Base-by-base conservation (phyloP, 768 basidiomycete genomes). In the Auriscalpium orientale region DNA sequence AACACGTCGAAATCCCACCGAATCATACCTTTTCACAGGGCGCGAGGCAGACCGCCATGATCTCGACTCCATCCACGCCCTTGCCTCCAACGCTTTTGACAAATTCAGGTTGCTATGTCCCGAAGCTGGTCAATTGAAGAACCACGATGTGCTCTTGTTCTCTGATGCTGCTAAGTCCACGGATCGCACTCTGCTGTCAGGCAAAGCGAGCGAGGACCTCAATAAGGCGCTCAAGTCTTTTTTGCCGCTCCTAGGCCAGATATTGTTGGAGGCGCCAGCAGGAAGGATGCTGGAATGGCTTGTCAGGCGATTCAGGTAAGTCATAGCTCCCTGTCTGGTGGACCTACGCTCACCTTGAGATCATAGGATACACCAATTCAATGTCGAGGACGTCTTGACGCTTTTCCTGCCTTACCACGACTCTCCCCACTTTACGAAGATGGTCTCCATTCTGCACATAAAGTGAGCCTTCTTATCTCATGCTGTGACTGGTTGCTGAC, bases 401-500 rank as follows among this genome's bases (percentile, higher is more conserved):
- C 74, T 93, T 21, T 98, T 98, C 71, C 72, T 98, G 34, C 97
- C 97, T 0, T 98, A 95, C 67, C 93, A 98, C 65, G 91, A 95
- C 62, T 89, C 95, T 5, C 85, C 90, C 0, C 93, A 98, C 67
- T 98, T 98, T 69, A 80, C 87, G 9, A 95, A 97, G 63, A 91
- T 98, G 79, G 76, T 97, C 22, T 83, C 89, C 2, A 92, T 99
- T 63, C 72, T 98, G 53, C 81, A 86, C 63, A 79, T 92, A 55
- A 76, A 79, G 89, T 90, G 61, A 22, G 82, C 72, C 20, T 33
- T 28, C 46, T 15, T 11, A 8, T 44, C 4, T 21, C 54, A 13
- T 2, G 8, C 2, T 3, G 7, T 36, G 13, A 12, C 34, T 8
- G n/a, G 11, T 15, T 10, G 34, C 40, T 49, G 57, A 47, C 62